These are phyloP conservation scores for Aspergillus thermomutatus DNA, from an alignment of 2,329 filamentous ascomycete species.

Conservation along the genomic window DNA sequence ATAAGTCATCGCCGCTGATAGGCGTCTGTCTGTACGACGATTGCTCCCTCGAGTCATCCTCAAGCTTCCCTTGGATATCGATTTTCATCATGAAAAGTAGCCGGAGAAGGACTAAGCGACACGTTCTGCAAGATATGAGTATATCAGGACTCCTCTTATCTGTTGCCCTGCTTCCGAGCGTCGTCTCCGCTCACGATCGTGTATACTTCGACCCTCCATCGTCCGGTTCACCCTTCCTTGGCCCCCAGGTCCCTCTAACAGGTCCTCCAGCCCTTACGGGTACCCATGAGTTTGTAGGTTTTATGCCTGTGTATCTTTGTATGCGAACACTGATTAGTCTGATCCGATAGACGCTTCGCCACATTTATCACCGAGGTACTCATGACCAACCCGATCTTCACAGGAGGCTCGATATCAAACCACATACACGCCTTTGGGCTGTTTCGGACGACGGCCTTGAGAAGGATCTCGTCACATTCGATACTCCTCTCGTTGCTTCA, in stretches of 20 bases:
- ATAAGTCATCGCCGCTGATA: slow-evolving; percentile 1
- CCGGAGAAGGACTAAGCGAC: slow-evolving; percentile 14
- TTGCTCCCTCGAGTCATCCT: slow-evolving; percentile 6
- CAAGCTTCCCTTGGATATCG: slow-evolving; percentile 12
- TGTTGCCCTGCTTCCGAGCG: slow-evolving; percentile 18
- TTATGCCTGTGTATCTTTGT: background rate
- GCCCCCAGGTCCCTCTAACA: slow-evolving; percentile 31
- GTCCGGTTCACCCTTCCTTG: slow-evolving; percentile 28
- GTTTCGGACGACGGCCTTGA: slow-evolving; percentile 39
- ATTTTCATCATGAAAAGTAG: slow-evolving; percentile 20
- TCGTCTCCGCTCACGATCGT: slow-evolving; percentile 20
- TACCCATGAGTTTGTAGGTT: slow-evolving; percentile 37
- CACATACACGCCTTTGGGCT: slow-evolving; percentile 53
- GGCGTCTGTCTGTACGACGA: background rate
- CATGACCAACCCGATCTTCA: slow-evolving; percentile 75
- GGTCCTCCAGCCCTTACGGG: slow-evolving; percentile 18
- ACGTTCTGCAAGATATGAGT: slow-evolving; percentile 9
- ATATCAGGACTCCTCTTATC: slow-evolving; percentile 20
- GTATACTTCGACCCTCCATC: slow-evolving; percentile 22
- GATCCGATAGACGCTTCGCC: slow-evolving; percentile 58
- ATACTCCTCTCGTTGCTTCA: slow-evolving; percentile 57
- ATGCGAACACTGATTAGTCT: background rate
- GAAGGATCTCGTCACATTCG: slow-evolving; percentile 43
- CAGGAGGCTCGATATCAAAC: slow-evolving; percentile 67
- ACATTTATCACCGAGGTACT: slow-evolving; percentile 90